Percentiles rank a stretch among this genome's conserved stretches.
Conservation (phyloP, 371 early-diverging fungal genomes). For the Polyrhizophydium stewartii region DNA sequence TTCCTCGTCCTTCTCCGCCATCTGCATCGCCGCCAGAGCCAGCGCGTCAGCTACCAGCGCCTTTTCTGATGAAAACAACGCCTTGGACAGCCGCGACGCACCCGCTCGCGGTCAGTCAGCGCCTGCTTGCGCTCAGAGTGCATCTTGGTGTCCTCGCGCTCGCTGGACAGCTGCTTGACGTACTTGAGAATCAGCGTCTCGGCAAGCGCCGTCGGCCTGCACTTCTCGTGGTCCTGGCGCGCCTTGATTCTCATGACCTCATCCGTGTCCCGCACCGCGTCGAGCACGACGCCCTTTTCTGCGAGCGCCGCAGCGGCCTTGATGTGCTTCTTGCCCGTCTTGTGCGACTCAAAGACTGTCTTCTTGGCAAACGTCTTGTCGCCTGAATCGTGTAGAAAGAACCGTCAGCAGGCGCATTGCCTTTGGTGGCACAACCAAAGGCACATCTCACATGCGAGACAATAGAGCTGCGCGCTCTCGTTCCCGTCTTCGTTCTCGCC, state of each 20-base stretch:
- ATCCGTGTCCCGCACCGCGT: constrained; percentile 5
- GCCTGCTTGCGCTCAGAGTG: constrained; percentile 92
- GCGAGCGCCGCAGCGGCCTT: constrained; percentile 66
- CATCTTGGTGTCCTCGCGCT: constrained; percentile 75
- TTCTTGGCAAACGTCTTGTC: constrained; percentile 79
- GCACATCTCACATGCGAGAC: constrained; percentile 82
- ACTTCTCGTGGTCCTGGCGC: constrained; percentile 7
- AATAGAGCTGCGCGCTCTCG: constrained; percentile 58
- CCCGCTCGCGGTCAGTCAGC: constrained; percentile 85
- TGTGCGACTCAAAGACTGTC: constrained; percentile 79
- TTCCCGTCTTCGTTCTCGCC: constrained; percentile 37
- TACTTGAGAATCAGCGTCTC: constrained; percentile 66
- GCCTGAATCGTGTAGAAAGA: no score
- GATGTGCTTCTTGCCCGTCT: constrained; percentile 85
- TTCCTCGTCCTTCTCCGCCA: constrained; percentile 56
- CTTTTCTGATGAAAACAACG: neutral
- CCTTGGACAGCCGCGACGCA: no score
- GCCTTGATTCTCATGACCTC: constrained; percentile 4
- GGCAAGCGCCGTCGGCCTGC: constrained; percentile 20
- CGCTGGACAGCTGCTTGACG: constrained; percentile 52
- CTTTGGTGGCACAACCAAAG: no score
- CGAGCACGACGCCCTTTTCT: constrained; percentile 9
- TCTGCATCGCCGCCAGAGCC: constrained; percentile 24
- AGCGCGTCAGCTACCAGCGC: neutral
- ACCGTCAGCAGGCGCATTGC: no score